Base-by-base conservation (phyloP, 176 grass and related monocot genomes). In the Leersia perrieri region DNA sequence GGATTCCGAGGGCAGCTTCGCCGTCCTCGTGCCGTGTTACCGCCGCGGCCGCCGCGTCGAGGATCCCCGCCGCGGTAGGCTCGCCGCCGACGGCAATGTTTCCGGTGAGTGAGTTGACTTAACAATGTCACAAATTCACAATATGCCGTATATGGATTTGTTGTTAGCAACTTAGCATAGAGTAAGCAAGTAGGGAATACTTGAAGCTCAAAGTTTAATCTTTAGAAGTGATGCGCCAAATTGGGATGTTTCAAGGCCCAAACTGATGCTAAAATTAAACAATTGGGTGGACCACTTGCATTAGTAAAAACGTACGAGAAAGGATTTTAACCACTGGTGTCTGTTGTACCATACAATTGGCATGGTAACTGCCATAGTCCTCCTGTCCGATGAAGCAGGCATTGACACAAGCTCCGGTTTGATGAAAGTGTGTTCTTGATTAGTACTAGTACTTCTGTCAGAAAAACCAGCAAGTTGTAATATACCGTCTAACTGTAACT, bases 21-120 rank as follows among this genome's bases (percentile, higher is more conserved):
- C 93, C 3, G 90, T 95, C 73, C 81, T 95, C 11, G 93, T 95
- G 35, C 93, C 87, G 1, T 95, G 87, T 55, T 95, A 95, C 44
- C 84, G 84, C 65, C 90, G 22, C 3, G 63, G 81, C 42, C 77
- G 40, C 8, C 80, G 40, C 3, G 61, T 73, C 7, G 58, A 92
- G 60, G 63, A 57, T 9, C 51, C 55, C 14, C 58, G 74, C 16
- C 66, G 82, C 5, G 62, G 60, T 23, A 72, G 70, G 47, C 53
- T 66, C 9, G 26, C 55, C 34, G n/a, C 55, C 34, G n/a, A 4
- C 51, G 81, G 77, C 25, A 63, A 28, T 11, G 16, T 66, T 69
- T 51, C 78, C 6, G 85, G 90, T 95, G 31, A 89, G 90, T 95
- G 31, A 89, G 85, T 47, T 33, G 3, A 58, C 8, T 33, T 8